Evolutionary conservation across 2,329 filamentous ascomycete genomes (phyloP), one percentile per base, ranked within the genome.

Genomic region (Cryphonectria japonica): DNA sequence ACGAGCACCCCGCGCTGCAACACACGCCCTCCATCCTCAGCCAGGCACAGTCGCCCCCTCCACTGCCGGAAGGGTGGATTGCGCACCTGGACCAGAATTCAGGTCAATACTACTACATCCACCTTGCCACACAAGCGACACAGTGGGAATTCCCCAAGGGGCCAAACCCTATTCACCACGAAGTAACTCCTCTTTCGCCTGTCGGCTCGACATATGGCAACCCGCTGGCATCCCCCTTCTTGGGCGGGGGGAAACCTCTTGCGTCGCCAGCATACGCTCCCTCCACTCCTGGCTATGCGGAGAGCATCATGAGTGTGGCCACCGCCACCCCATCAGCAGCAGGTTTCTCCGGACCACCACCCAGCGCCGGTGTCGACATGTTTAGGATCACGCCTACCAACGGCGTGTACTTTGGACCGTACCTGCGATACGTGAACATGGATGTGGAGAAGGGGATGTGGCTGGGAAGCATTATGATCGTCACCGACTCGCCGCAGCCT

Each of bases 141-240:
- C 96, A 99, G 79, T 99, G 96, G 96, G 96, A 99, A 78, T 98
- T 98, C 75, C 96, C 96, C 39, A 98, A 98, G 82, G 95, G 95
- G 0, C 95, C 95, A 0, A 97, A 94, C 34, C 95, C 95, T 0
- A 86, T 98, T 68, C 93, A 93, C 73, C 88, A 97, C 74, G 94
- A 97, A 72, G 88, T 92, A 19, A 86, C 90, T 22, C 95, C 95
- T 0, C 83, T 98, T 70, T 98, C 95, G 8, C 95, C 95, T 0
- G 91, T 92, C 0, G 89, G 89, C 7, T 93, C 91, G 66, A 91
- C 91, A 0, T 94, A 93, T 76, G 92, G 91, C 72, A 93, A 94
- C 77, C 91, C 92, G 4, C 80, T 94, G 39, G 86, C 84, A 5
- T 94, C 92, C 1, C 92, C 92, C 0, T 87, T 91, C 72, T 85